Conservation (phyloP, 1,284 basidiomycete species). For the Malassezia psittaci region DNA sequence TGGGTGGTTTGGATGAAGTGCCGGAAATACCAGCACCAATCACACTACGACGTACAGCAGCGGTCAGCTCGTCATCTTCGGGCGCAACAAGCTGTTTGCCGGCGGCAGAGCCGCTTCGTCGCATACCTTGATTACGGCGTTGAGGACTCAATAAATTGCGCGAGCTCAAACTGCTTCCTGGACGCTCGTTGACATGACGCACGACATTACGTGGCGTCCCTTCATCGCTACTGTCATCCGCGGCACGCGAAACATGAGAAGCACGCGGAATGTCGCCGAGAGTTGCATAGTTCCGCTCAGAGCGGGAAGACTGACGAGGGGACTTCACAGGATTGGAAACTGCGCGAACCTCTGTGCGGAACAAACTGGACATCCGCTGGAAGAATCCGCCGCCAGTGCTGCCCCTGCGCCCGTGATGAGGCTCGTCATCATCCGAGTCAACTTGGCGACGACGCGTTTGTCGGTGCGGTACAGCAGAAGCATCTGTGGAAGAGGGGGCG, state of each 20-base stretch:
- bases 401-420: slow-evolving; percentile 5
- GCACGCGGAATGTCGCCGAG: neutral
- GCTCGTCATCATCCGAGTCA: slow-evolving; percentile 14
- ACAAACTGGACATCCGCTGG: slow-evolving; percentile 37
- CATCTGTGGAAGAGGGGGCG: neutral
- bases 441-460: slow-evolving; percentile 2
- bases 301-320: neutral
- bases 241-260: neutral
- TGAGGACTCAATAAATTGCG: neutral
- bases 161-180: slow-evolving; percentile 2
- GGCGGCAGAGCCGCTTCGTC: neutral
- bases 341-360: slow-evolving; percentile 37
- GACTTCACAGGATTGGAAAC: neutral
- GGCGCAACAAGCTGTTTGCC: neutral
- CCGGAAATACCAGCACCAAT: slow-evolving; percentile 30
- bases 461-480: neutral
- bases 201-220: slow-evolving; percentile 36
- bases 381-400: slow-evolving; percentile 25
- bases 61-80: slow-evolving; percentile 15
- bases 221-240: slow-evolving; percentile 28
- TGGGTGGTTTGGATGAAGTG: neutral
- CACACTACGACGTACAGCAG: slow-evolving; percentile 33
- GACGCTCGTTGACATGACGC: slow-evolving; percentile 33
- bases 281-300: neutral
- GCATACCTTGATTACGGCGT: neutral